Base-by-base conservation (phyloP, 2,329 filamentous ascomycete species). In the Trichoderma endophyticum region DNA sequence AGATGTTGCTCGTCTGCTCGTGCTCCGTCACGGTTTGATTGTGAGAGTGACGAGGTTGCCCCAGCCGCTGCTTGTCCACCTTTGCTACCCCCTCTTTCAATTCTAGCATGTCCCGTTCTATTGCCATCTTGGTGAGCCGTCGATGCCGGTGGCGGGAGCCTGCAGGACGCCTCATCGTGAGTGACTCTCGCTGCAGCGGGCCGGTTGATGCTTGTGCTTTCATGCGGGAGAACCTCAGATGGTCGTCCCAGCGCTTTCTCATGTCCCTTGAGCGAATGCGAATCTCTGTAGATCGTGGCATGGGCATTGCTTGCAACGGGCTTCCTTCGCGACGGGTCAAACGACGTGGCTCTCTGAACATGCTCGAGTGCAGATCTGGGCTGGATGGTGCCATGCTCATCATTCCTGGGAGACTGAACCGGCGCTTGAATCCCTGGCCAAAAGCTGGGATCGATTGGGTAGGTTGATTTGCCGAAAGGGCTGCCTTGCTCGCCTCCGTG, bases 1-100 rank as follows among this genome's bases (percentile, higher is more conserved):
- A 74, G 24, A 74, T 70, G 30, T 70, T 75, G 57, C 77, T 72
- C 69, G 72, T 74, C 78, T 77, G 77, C 6, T 70, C 72, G 59
- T 71, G 61, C 32, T 74, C 73, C 34, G 39, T 63, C 15, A 56
- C 59, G 69, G 30, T 64, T 48, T 36, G 59, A 6, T 11, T 32
- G 28, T 51, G 24, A 32, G 3, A 14, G 21, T 60, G n/a, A 24
- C 11, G 21, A 36, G 14, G 26, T 18, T 21, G 8, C 34, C 9
- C 59, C 32, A 21, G 34, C 34, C 72, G 63, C 43, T 14, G 28
- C 51, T 65, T 67, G 59, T 74, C 73, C 34, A 72, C 34, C 43
- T 56, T 71, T 26, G 70, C 60, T 26, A 72, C 24, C 30, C 70
- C 66, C 59, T 54, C 62, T 61, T 59, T 72, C 36, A 71, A 61